A percentile compares a stretch with the other conserved stretches of the same genome.
These are phyloP conservation scores for Colletotrichum karsti DNA, from an alignment of 2,329 filamentous ascomycete species.

Conservation along the genomic window DNA sequence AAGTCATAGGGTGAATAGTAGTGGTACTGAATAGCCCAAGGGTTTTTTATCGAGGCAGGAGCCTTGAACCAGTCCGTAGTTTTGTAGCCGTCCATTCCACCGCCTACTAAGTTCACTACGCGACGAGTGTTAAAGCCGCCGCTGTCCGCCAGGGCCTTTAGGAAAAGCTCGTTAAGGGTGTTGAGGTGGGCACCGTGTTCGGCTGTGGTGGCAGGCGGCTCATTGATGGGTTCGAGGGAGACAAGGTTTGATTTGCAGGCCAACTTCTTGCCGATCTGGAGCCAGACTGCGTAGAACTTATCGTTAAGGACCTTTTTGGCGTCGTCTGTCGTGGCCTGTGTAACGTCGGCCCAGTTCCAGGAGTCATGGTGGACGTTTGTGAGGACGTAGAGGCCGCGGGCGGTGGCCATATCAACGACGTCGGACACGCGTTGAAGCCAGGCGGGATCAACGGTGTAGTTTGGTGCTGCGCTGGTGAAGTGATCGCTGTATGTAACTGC, in stretches of 20 bases:
- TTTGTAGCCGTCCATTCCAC: conserved; percentile 55
- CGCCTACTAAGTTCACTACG: conserved; percentile 64
- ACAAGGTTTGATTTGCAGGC: conserved; percentile 62
- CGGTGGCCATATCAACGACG: conserved; percentile 64
- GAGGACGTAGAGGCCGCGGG: conserved; percentile 59
- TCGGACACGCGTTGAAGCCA: conserved; percentile 67
- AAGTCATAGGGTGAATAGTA: conserved; percentile 67
- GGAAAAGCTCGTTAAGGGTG: conserved; percentile 64
- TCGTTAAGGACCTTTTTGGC: conserved; percentile 63
- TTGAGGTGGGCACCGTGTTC: conserved; percentile 60
- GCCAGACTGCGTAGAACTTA: conserved; percentile 64
- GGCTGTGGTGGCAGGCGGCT: conserved; percentile 61
- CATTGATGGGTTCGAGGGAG: conserved; percentile 68
- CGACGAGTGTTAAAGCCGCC: conserved; percentile 64
- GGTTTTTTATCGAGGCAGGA: conserved; percentile 58
- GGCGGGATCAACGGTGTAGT: conserved; percentile 59
- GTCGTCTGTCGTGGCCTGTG: conserved; percentile 42
- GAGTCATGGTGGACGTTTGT: conserved; percentile 68
- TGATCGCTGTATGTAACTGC: conserved; percentile 67
- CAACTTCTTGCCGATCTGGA: conserved; percentile 63
- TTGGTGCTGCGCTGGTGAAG: conserved; percentile 57
- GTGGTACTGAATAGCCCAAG: conserved; percentile 69
- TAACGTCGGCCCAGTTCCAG: conserved; percentile 66
- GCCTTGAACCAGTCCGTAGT: conserved; percentile 62
- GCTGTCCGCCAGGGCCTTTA: conserved; percentile 59